Evolutionary conservation across 148 eudicot species (phyloP).

Genomic region (Dianthus caryophyllus): DNA sequence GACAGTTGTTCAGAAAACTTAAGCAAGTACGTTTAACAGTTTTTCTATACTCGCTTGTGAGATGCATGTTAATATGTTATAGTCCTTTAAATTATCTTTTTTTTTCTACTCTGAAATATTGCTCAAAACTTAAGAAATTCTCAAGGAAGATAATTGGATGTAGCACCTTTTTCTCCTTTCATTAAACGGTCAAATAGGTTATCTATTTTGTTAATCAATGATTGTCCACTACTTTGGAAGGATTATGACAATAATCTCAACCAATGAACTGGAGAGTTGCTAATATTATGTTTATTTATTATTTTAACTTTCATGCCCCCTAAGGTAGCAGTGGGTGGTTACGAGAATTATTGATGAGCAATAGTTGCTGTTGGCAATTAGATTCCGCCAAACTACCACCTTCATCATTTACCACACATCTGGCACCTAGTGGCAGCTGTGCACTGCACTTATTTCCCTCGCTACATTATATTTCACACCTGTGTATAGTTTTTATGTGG

Average conservation of each 20-base stretch:
- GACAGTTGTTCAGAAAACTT: conserved; percentile 63
- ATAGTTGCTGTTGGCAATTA: neutral
- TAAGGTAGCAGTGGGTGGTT: neutral
- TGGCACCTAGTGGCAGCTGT: neutral
- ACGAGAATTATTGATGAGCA: neutral
- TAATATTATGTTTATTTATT: neutral
- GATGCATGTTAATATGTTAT: neutral
- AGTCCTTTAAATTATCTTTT: too few relatives aligned
- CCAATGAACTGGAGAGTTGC: neutral
- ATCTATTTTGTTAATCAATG: neutral
- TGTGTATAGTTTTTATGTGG: neutral
- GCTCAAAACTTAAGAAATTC: neutral
- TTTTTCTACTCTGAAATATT: conserved; percentile 6
- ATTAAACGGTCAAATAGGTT: neutral
- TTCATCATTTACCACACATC: neutral
- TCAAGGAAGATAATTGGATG: neutral
- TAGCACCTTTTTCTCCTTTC: neutral
- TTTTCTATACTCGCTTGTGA: conserved; percentile 3
- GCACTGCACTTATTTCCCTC: neutral
- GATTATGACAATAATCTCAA: neutral
- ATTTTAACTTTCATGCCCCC: neutral
- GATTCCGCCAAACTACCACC: neutral
- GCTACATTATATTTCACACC: neutral
- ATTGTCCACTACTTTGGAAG: conserved; percentile 1
- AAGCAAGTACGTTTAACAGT: conserved; percentile 53